Evolutionary conservation across 345 rosid species (phyloP).

Genomic region (Cardiospermum halicacabum): DNA sequence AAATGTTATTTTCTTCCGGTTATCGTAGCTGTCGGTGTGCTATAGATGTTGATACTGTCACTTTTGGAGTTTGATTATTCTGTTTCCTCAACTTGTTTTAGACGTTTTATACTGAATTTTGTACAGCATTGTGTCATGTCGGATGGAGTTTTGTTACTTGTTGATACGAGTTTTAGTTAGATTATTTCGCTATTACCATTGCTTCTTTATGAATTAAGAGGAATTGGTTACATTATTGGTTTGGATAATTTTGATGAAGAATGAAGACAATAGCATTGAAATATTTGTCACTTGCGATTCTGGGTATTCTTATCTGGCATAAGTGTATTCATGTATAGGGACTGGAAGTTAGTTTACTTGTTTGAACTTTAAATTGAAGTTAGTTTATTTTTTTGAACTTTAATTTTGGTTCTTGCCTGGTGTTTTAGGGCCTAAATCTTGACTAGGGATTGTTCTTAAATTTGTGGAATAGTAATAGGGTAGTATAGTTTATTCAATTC

Average conservation of each 20-base stretch:
- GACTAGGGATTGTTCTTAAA: neutral
- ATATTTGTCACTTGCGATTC: neutral
- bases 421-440: neutral
- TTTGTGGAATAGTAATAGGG: neutral
- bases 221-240: neutral
- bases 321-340: neutral
- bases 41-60: neutral
- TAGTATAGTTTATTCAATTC: neutral
- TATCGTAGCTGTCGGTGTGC: neutral
- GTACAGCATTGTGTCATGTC: slow-evolving; percentile 1
- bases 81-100: neutral
- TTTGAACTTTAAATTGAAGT: neutral
- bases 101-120: neutral
- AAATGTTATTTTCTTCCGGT: neutral
- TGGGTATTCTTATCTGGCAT: neutral
- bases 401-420: neutral
- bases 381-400: too few relatives aligned
- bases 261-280: neutral
- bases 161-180: neutral
- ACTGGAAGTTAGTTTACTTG: neutral
- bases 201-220: neutral
- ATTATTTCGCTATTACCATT: neutral
- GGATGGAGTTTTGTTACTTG: neutral
- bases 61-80: neutral
- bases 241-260: neutral